Base-by-base conservation (phyloP, 352 stramenopile genomes). In the Pythium grandisporangium region DNA sequence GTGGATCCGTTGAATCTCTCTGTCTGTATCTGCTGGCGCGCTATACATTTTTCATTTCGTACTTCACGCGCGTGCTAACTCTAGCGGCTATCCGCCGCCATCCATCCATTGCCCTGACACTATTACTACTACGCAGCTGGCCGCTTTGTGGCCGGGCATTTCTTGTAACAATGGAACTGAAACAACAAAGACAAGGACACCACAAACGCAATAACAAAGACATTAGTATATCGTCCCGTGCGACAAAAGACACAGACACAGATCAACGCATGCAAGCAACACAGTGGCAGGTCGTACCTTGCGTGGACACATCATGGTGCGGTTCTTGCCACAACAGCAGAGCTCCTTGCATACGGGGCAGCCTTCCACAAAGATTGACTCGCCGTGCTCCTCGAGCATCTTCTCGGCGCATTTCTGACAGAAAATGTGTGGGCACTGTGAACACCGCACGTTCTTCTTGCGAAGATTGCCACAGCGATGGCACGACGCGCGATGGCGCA, bases 81-180 rank as follows among this genome's bases (percentile, higher is more conserved):
- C n/a, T n/a, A n/a, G n/a, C n/a, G n/a, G n/a, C n/a, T n/a, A n/a
- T n/a, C n/a, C n/a, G n/a, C n/a, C n/a, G n/a, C n/a, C n/a, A n/a
- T n/a, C n/a, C n/a, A n/a, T n/a, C n/a, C n/a, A n/a, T n/a, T n/a
- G n/a, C n/a, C n/a, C n/a, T n/a, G n/a, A n/a, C n/a, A n/a, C n/a
- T n/a, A n/a, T n/a, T n/a, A n/a, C n/a, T n/a, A n/a, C 30, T 42
- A 63, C 30, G 42, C 53, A 6, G 48, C 43, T 39, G 51, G 54
- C 19, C 73, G 63, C 50, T 92, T 92, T 14, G 78, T 92, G 16
- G 72, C 70, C 35, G 81, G 82, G 47, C 80, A 93, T 42, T 95
- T 95, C 55, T 95, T 95, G 60, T 95, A 95, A 58, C 80, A 95
- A 48, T 95, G 83, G 36, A 89, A 93, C 65, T 80, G 43, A 16